These are phyloP conservation scores for Ustilago esculenta DNA, from an alignment of 1,284 basidiomycete genomes.

Conservation along the genomic window DNA sequence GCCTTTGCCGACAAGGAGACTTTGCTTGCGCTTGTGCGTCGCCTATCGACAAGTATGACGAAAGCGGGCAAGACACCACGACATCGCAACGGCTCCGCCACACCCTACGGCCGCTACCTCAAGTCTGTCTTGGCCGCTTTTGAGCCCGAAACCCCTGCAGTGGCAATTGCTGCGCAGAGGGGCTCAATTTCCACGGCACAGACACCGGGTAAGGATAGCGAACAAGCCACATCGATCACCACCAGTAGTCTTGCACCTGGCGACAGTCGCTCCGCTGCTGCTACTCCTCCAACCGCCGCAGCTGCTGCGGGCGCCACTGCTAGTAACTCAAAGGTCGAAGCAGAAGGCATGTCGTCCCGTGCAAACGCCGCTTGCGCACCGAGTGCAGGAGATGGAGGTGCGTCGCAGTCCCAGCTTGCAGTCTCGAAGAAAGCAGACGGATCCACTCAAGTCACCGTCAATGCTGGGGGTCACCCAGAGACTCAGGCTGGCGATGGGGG, in stretches of 20 bases:
- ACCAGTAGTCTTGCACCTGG: slow-evolving; percentile 43
- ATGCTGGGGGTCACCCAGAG: neutral
- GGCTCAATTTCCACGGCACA: slow-evolving; percentile 10
- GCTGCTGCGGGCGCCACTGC: neutral
- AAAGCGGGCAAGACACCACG: slow-evolving; percentile 55
- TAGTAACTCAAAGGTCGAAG: neutral
- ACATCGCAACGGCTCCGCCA: slow-evolving; percentile 57
- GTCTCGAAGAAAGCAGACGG: neutral
- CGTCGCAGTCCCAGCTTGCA: neutral
- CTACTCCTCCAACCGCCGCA: slow-evolving; percentile 12
- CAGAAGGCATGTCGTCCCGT: neutral
- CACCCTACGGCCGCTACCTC: slow-evolving; percentile 55
- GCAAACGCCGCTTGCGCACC: too few species aligned
- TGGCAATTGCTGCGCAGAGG: neutral
- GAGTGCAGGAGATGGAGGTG: neutral
- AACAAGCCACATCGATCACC: slow-evolving; percentile 37
- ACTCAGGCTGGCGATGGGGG: neutral
- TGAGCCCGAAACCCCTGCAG: slow-evolving; percentile 26
- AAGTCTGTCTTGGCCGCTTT: slow-evolving; percentile 47
- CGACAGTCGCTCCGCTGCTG: slow-evolving; percentile 39
- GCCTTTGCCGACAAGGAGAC: slow-evolving; percentile 49
- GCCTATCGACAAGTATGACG: slow-evolving; percentile 42
- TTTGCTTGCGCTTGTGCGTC: slow-evolving; percentile 40
- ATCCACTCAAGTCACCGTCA: neutral
- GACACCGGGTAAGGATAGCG: slow-evolving; percentile 41